These are phyloP conservation scores for Chloranthus sessilifolius DNA, from an alignment of 164 flowering plant species.

Conservation along the genomic window DNA sequence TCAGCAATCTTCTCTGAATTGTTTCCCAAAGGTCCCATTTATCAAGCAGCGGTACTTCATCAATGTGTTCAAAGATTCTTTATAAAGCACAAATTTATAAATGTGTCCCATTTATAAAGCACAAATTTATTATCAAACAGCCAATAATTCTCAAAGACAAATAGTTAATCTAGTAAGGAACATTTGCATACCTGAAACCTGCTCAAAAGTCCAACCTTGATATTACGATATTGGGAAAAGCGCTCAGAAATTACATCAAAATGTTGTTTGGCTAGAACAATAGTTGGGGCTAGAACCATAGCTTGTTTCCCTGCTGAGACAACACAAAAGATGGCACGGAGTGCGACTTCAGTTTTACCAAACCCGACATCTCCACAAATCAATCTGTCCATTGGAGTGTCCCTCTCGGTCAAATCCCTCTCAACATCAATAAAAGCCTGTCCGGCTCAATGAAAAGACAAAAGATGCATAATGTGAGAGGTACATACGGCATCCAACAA, in stretches of 20 bases:
- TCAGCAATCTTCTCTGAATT: too few relatives aligned
- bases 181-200: conserved; percentile 80
- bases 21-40: too few relatives aligned
- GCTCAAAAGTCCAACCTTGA: conserved; percentile 85
- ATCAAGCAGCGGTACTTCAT: too few relatives aligned
- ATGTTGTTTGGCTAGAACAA: conserved; percentile 94
- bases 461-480: too few relatives aligned
- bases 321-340: conserved; percentile 88
- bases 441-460: neutral
- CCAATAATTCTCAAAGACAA: too few relatives aligned
- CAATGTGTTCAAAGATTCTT: too few relatives aligned
- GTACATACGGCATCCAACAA: conserved; percentile 4
- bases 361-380: conserved; percentile 99
- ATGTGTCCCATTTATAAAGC: too few relatives aligned
- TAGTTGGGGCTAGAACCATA: conserved; percentile 98
- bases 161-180: too few relatives aligned
- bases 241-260: conserved; percentile 79
- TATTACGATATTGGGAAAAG: conserved; percentile 56
- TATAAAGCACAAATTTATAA: too few relatives aligned
- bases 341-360: conserved; percentile 98
- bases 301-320: conserved; percentile 93
- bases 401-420: conserved; percentile 85
- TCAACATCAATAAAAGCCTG: conserved; percentile 97
- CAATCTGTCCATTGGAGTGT: conserved; percentile 96
- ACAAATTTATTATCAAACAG: too few relatives aligned